Conservation (phyloP, 1,139 yeast species). For the Saccharomycopsis crataegensis region DNA sequence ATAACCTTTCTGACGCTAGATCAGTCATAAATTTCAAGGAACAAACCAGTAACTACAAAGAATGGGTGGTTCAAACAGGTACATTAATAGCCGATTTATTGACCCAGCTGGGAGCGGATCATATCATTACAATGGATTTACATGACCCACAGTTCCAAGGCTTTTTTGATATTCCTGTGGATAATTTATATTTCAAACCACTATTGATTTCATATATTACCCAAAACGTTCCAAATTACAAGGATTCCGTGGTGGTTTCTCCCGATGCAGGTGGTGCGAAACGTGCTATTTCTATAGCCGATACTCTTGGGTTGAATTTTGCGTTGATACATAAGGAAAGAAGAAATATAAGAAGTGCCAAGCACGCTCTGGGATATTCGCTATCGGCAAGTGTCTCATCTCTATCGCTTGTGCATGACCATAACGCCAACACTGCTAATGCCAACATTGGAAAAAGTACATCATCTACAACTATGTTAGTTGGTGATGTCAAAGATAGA, state of each 20-base stretch:
- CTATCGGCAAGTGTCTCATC: neutral
- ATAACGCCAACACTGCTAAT: neutral
- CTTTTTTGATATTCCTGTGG: constrained; percentile 87
- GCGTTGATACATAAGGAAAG: constrained; percentile 96
- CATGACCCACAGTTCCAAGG: constrained; percentile 97
- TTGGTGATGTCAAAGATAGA: constrained; percentile 82
- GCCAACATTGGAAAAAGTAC: neutral
- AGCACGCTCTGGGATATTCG: neutral
- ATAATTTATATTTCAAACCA: constrained; percentile 82
- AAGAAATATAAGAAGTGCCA: constrained; percentile 34
- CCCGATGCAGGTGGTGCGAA: constrained; percentile 99
- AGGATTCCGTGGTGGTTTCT: constrained; percentile 79
- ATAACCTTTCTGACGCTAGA: neutral
- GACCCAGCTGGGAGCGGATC: constrained; percentile 93
- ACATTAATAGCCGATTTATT: constrained; percentile 83
- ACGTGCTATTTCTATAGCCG: constrained; percentile 91
- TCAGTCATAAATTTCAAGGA: constrained; percentile 3
- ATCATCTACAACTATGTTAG: constrained; percentile 70
- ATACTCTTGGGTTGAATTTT: constrained; percentile 78
- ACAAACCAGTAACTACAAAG: constrained; percentile 63
- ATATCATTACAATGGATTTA: constrained; percentile 93
- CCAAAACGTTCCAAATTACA: constrained; percentile 63
- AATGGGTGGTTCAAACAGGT: constrained; percentile 96
- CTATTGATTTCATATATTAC: constrained; percentile 72
- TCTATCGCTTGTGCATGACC: neutral